Base-by-base conservation (phyloP, 805 yeast genomes). In the Saccharomycopsis fodiens region DNA sequence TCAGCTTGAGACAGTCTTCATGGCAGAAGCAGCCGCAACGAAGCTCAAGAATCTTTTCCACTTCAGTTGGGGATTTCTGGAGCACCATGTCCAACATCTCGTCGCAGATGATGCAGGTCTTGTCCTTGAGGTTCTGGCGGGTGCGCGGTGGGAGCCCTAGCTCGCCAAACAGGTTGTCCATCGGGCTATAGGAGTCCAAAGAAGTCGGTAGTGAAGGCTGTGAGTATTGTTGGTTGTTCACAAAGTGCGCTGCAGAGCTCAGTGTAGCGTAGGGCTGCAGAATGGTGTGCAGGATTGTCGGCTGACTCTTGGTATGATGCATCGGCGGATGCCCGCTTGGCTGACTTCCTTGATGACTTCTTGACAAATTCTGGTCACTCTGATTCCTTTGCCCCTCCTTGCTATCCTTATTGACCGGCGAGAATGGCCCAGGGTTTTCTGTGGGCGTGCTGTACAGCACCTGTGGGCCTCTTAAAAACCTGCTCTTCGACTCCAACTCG, bases 21-120 rank as follows among this genome's bases (percentile, higher is more conserved):
- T 50, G 53, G 17, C 42, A 38, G 35, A 41, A 23, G 23, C 53
- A 50, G 7, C 40, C 44, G 25, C 53, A 50, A 1, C 44, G 45
- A 19, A 50, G 44, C 16, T 47, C 51, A 4, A 49, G 32, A 17
- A 45, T 41, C 35, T 47, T 40, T 23, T 49, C 52, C 27, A 44
- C 17, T 21, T 45, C 8, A 13, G 27, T 43, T 6, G 50, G 37
- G 7, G 31, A 15, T 5, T 41, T 41, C 19, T 45, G 49, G 36
- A 45, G 30, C 5, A 44, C 48, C 15, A 31, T 30, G 17, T 44
- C 51, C 17, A 44, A 19, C 20, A 35, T 39, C 23, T 43, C 47
- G 36, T 47, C 46, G 35, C 51, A 47, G n/a, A 47, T 35, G 21
- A 39, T 40, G 40, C 51, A 47, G 15, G 22, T 42, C 4, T 16